Evolutionary conservation across 2,329 filamentous ascomycete genomes (phyloP).

Genomic region (Tetracladium maxilliforme): DNA sequence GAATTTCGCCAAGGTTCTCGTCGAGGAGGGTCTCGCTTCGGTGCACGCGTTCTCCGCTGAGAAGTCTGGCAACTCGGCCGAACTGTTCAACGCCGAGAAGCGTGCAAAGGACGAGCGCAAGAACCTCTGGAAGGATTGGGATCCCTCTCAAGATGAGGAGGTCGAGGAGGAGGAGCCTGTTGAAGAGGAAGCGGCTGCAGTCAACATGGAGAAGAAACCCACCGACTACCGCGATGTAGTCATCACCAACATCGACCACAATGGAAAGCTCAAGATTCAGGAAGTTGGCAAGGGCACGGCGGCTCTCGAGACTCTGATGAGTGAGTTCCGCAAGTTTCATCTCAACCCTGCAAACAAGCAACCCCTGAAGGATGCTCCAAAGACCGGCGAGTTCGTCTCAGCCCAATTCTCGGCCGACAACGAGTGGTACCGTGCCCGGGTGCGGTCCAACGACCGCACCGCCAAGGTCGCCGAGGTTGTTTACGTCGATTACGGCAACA

Average conservation of each 20-base stretch:
- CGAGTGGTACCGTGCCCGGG: conserved; percentile 86
- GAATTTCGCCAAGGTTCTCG: conserved; percentile 83
- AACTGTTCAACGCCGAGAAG: conserved; percentile 78
- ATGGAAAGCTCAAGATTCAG: conserved; percentile 78
- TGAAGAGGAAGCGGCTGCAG: conserved; percentile 30
- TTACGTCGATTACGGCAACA: conserved; percentile 95
- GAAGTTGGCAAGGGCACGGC: conserved; percentile 77
- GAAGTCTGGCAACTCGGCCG: conserved; percentile 77
- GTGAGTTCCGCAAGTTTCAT: conserved; percentile 82
- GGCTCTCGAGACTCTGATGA: conserved; percentile 78
- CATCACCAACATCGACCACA: conserved; percentile 77
- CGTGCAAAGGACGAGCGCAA: conserved; percentile 80
- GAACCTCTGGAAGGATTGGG: conserved; percentile 87
- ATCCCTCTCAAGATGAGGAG: conserved; percentile 70
- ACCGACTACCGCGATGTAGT: conserved; percentile 89
- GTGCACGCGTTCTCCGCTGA: conserved; percentile 94
- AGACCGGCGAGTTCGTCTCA: conserved; percentile 81
- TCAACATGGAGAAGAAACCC: conserved; percentile 33
- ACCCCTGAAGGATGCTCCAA: conserved; percentile 60
- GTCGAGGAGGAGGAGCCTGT: conserved; percentile 31
- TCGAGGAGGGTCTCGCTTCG: conserved; percentile 85
- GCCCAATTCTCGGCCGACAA: conserved; percentile 82
- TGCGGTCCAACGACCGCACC: conserved; percentile 84
- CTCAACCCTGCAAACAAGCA: conserved; percentile 67
- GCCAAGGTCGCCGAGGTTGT: conserved; percentile 80